Evolutionary conservation across 768 basidiomycete species (phyloP).

Genomic region (Rhodotorula sphaerocarpa): DNA sequence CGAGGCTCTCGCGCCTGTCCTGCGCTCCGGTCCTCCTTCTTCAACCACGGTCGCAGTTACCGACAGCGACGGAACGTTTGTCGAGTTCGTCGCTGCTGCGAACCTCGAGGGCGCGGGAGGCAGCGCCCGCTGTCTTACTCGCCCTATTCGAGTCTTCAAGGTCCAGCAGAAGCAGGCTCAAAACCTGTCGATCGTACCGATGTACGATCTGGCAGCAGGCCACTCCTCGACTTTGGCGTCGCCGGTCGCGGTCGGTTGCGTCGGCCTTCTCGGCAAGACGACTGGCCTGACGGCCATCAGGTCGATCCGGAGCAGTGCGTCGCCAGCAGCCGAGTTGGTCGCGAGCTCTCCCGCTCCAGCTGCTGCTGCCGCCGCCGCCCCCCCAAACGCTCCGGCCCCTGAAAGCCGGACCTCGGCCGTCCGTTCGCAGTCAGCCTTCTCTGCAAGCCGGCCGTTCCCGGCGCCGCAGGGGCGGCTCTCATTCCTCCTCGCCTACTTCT

Average conservation of each 20-base stretch:
- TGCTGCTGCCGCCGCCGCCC: background rate
- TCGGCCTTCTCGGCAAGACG: slow-evolving; percentile 30
- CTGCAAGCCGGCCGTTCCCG: background rate
- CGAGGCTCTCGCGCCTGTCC: slow-evolving; percentile 9
- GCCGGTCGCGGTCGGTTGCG: slow-evolving; percentile 15
- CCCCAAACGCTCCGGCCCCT: background rate
- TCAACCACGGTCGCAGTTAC: background rate
- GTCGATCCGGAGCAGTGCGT: background rate
- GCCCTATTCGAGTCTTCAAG: no score
- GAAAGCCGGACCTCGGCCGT: background rate
- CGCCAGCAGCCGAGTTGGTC: background rate
- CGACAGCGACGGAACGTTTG: background rate
- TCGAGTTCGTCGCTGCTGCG: no score
- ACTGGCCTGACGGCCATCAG: slow-evolving; percentile 22
- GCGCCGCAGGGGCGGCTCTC: slow-evolving; percentile 5
- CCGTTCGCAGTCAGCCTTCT: background rate
- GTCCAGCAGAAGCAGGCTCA: background rate
- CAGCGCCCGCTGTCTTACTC: no score
- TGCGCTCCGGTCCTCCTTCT: background rate
- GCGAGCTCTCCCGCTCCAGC: no score
- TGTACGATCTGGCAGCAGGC: background rate
- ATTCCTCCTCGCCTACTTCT: slow-evolving; percentile 18
- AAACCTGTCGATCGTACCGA: slow-evolving; percentile 4
- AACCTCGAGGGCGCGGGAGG: no score
- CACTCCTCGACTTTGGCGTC: no score